Evolutionary conservation across 495 filamentous ascomycete species (phyloP), one percentile per base, ranked within the genome.

Genomic region (Hamigera avellanea): DNA sequence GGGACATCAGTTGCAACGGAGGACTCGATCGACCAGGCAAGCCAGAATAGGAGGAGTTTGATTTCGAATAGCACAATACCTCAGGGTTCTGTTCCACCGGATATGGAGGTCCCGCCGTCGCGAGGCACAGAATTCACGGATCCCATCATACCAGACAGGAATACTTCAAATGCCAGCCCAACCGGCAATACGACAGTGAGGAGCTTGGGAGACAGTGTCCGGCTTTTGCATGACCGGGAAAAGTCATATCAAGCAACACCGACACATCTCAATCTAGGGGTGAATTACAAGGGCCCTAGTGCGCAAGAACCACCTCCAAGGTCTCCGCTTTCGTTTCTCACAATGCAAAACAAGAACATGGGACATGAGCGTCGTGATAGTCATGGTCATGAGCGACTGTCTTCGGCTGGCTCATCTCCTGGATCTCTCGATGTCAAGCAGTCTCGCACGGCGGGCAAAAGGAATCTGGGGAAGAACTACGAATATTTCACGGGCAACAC

Each of bases 401-500:
- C 80, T 9, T 91, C 83, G 0, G 72, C 71, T 21, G 75, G 75
- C 26, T 88, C 86, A 1, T 85, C 87, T 10, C 83, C 83, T 12
- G 45, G 40, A 10, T 62, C 64, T 19, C 59, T 62, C 35, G 57
- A 63, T 29, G 38, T 52, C 23, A 54, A 57, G 16, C 54, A 53
- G 12, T 36, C 49, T 25, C 36, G 28, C 17, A 48, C 50, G 8
- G 45, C 48, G 14, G 39, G 58, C 10, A 62, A 54, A 21, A 39
- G 53, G 13, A 67, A 71, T 10, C 46, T 73, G 26, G 83, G 80
- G 30, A 75, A 69, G 41, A 95, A 95, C 49, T 83, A 83, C 55
- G 73, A 96, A 56, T 93, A 95, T 59, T 95, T 94, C 48, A 69
- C 77, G 26, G 91, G 93, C 26, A 95, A 95, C 43, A 95, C 84